These are phyloP conservation scores for Dalechampia spathulata DNA, from an alignment of 441 rosid species.

Conservation along the genomic window DNA sequence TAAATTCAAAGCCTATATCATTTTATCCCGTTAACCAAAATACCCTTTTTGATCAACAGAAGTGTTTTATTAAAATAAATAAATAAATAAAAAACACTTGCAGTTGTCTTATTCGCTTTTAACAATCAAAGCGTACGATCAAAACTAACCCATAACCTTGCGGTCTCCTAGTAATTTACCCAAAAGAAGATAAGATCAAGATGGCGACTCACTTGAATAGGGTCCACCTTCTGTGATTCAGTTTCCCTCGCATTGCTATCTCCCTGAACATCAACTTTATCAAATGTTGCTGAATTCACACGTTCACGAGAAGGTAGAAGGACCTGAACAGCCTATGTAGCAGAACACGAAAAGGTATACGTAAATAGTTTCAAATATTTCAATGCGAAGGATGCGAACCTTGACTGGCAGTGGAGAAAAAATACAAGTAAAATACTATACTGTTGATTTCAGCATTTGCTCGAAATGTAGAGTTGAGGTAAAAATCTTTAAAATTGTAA, in stretches of 20 bases:
- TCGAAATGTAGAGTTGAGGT: neutral
- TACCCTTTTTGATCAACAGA: too few species aligned
- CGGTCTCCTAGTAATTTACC: too few species aligned
- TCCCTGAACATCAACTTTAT: conserved; percentile 20
- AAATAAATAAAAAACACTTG: too few species aligned
- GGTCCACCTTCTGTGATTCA: conserved; percentile 38
- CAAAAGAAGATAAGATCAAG: neutral
- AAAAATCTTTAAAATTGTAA: neutral
- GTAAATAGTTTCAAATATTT: neutral
- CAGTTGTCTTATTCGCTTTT: too few species aligned
- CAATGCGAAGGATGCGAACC: neutral
- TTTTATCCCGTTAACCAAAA: too few species aligned
- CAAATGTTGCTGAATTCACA: conserved; percentile 34
- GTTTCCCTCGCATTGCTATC: conserved; percentile 26
- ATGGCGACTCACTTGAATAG: conserved; percentile 54
- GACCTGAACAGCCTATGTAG: conserved; percentile 64
- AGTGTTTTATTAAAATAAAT: too few species aligned
- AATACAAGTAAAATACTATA: neutral
- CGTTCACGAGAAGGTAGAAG: conserved; percentile 56
- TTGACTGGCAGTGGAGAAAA: neutral
- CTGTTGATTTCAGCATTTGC: neutral
- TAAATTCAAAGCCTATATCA: too few species aligned
- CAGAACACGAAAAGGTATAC: conserved; percentile 3
- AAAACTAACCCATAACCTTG: too few species aligned
- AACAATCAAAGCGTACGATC: too few species aligned